Percentiles rank a stretch among this genome's conserved stretches.
These are phyloP conservation scores for Penstemon eatonii DNA, from an alignment of 257 asterid genomes.

Conservation along the genomic window DNA sequence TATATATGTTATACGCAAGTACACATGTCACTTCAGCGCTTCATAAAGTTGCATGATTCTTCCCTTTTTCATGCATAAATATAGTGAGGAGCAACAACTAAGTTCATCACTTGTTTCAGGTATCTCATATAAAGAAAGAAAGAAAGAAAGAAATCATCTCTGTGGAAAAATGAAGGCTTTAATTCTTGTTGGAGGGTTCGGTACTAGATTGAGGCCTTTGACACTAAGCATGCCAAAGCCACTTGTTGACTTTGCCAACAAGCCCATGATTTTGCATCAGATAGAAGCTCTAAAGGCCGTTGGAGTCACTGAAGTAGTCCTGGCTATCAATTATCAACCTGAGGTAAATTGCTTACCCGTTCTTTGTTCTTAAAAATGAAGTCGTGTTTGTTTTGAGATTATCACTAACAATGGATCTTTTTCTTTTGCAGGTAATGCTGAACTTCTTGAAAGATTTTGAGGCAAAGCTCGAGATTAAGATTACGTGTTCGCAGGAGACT, in stretches of 20 bases:
- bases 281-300: slow-evolving; percentile 85
- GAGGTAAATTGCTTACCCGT: slow-evolving; percentile 52
- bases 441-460: slow-evolving; percentile 92
- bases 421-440: slow-evolving; percentile 71
- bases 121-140: slow-evolving; percentile 25
- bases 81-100: slow-evolving; percentile 25
- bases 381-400: slow-evolving; percentile 1
- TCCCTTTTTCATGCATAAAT: slow-evolving; percentile 35
- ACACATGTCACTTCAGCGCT: slow-evolving; percentile 50
- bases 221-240: slow-evolving; percentile 91
- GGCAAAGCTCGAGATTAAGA: slow-evolving; percentile 87
- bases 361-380: slow-evolving; percentile 9
- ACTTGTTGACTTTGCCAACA: slow-evolving; percentile 90
- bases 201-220: slow-evolving; percentile 91
- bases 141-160: slow-evolving; percentile 14
- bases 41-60: slow-evolving; percentile 40
- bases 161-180: slow-evolving; percentile 76
- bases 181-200: slow-evolving; percentile 95
- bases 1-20: slow-evolving; percentile 38
- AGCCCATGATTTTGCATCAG: slow-evolving; percentile 99
- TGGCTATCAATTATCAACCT: slow-evolving; percentile 95
- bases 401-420: slow-evolving; percentile 14
- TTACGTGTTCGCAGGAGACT: slow-evolving; percentile 93
- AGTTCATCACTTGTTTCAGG: slow-evolving; percentile 21
- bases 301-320: slow-evolving; percentile 95